A percentile compares a stretch with the other conserved stretches of the same genome.
phyloP scores from a whole-genome alignment of 306 rosid genomes.

The Pterocarpus macrocarpus region DNA sequence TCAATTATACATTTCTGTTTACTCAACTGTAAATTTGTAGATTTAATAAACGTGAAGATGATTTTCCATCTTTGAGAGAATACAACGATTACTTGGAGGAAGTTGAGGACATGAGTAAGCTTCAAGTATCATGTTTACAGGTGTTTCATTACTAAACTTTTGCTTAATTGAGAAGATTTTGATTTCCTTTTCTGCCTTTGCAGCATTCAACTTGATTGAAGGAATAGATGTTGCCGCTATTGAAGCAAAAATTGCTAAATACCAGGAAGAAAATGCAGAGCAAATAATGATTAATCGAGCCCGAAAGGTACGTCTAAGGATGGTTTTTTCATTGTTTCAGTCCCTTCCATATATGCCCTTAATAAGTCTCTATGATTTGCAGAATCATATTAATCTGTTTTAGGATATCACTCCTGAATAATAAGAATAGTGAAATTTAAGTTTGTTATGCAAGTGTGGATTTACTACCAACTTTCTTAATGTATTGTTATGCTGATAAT shows the following conservation, averaged over 20 bases:
- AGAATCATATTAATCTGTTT: too few species aligned
- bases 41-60: slow-evolving; percentile 92
- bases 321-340: too few species aligned
- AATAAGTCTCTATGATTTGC: too few species aligned
- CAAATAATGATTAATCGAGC: slow-evolving; percentile 90
- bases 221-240: slow-evolving; percentile 79
- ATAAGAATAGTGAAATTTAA: too few species aligned
- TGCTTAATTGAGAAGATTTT: slow-evolving; percentile 33
- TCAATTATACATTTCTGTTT: slow-evolving; percentile 16
- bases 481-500: slow-evolving; percentile 40
- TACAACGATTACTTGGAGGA: slow-evolving; percentile 96
- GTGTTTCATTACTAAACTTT: slow-evolving; percentile 17
- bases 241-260: slow-evolving; percentile 74
- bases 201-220: slow-evolving; percentile 80
- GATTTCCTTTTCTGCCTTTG: slow-evolving; percentile 21
- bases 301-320: slow-evolving; percentile 67
- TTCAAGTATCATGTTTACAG: slow-evolving; percentile 2
- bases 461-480: slow-evolving; percentile 23
- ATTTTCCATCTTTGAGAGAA: slow-evolving; percentile 79
- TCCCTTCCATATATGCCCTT: too few species aligned
- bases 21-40: slow-evolving; percentile 47
- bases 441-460: neutral
- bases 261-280: slow-evolving; percentile 91
- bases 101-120: slow-evolving; percentile 94
- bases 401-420: too few species aligned